These are phyloP conservation scores for Venturia oleaginea DNA, from an alignment of 2,329 filamentous ascomycete genomes.

Conservation along the genomic window DNA sequence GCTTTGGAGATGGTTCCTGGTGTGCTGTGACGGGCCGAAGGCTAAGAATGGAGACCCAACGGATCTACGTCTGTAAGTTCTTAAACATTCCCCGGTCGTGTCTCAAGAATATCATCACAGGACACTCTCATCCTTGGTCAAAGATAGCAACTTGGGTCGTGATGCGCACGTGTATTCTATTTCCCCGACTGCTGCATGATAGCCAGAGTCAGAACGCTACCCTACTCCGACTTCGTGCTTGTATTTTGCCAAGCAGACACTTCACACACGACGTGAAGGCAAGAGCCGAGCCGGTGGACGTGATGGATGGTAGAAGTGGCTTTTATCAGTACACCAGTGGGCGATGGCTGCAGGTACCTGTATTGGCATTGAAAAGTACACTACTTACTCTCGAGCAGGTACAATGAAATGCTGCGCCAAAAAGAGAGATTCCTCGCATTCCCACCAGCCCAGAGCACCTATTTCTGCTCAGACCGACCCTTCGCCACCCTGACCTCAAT, in stretches of 20 bases:
- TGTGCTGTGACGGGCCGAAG: no score
- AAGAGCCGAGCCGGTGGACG: not conserved
- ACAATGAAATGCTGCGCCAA: constrained; percentile 20
- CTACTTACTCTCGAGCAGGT: constrained; percentile 16
- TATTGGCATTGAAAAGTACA: not conserved
- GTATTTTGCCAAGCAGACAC: not conserved
- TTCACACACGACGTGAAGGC: not conserved
- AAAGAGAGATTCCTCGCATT: constrained; percentile 17
- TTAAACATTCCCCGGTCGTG: no score
- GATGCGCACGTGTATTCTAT: not conserved
- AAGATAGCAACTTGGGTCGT: not conserved
- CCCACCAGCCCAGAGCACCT: constrained; percentile 12
- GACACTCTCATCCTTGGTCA: not conserved
- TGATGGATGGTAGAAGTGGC: constrained; percentile 1
- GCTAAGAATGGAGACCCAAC: no score
- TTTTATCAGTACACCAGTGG: constrained; percentile 3
- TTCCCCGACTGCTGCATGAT: not conserved
- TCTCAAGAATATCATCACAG: not conserved
- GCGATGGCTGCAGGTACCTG: constrained; percentile 1
- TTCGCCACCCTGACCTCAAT: constrained; percentile 29
- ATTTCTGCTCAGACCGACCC: not conserved
- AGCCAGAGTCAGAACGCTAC: not conserved
- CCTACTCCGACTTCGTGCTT: constrained; percentile 1
- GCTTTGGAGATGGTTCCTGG: no score
- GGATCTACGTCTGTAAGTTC: no score